Evolutionary conservation across 192 early-diverging fungal species (phyloP).

Genomic region (Rhizoclosmatium globosum): DNA sequence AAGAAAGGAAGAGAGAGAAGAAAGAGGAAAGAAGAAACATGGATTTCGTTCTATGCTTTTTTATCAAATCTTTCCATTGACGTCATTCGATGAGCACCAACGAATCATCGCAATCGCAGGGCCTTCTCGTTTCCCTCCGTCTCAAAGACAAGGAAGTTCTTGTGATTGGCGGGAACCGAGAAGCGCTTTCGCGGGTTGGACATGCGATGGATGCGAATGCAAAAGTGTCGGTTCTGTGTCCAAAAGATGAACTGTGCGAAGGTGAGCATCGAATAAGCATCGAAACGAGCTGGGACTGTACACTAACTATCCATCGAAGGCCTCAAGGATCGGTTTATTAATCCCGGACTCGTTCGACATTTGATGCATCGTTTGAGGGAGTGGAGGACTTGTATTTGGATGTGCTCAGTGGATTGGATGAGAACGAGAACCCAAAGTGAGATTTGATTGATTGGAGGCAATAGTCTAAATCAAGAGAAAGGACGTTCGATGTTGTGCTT

Average conservation of each 20-base stretch:
- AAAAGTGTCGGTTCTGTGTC: constrained; percentile 78
- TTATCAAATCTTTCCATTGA: too few relatives aligned
- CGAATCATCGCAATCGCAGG: not conserved
- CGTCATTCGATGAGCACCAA: too few relatives aligned
- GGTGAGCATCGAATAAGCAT: not conserved
- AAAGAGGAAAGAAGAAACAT: too few relatives aligned
- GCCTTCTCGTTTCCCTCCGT: constrained; percentile 82
- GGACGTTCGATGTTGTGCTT: constrained; percentile 22
- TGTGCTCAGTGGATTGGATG: not conserved
- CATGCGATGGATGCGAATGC: constrained; percentile 85
- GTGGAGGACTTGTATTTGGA: constrained; percentile 54
- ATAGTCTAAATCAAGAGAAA: constrained; percentile 41
- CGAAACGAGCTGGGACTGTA: not conserved
- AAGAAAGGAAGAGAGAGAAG: too few relatives aligned
- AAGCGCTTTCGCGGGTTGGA: constrained; percentile 84
- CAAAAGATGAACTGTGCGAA: constrained; percentile 49
- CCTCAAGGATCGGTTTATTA: not conserved
- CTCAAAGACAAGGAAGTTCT: constrained; percentile 77
- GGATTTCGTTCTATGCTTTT: too few relatives aligned
- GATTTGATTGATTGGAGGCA: not conserved
- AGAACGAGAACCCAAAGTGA: constrained; percentile 7
- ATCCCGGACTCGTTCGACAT: constrained; percentile 58
- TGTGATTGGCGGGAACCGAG: constrained; percentile 89
- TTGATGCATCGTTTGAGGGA: constrained; percentile 55
- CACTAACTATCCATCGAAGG: not conserved